These are phyloP conservation scores for Orychophragmus violaceus DNA, from an alignment of 345 rosid genomes.

Conservation along the genomic window DNA sequence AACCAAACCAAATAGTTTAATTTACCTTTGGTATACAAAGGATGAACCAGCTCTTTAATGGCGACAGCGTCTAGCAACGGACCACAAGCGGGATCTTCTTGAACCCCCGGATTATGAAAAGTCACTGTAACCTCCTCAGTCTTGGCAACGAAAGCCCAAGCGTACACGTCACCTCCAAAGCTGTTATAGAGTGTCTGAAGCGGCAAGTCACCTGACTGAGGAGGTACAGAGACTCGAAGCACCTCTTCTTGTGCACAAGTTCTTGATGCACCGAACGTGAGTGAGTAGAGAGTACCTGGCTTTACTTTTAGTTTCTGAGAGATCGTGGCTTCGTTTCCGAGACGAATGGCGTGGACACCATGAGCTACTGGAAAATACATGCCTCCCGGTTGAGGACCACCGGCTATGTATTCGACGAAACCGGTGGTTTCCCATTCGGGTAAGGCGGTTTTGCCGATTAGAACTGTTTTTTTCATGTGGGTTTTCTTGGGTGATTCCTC, in stretches of 20 bases:
- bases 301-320: constrained; percentile 67
- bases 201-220: constrained; percentile 76
- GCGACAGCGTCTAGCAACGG: constrained; percentile 95
- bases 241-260: constrained; percentile 98
- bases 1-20: not conserved
- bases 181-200: constrained; percentile 85
- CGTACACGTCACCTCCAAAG: constrained; percentile 80
- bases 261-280: constrained; percentile 91
- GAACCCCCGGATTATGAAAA: constrained; percentile 86
- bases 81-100: constrained; percentile 98
- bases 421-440: constrained; percentile 87
- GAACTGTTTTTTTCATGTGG: constrained; percentile 59
- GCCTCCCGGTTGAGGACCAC: constrained; percentile 97
- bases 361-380: constrained; percentile 82
- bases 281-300: constrained; percentile 64
- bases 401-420: constrained; percentile 80
- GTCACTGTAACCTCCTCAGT: constrained; percentile 41
- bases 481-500: constrained; percentile 56
- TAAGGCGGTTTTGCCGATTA: constrained; percentile 49
- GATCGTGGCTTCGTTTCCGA: constrained; percentile 88
- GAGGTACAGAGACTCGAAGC: constrained; percentile 63
- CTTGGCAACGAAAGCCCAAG: constrained; percentile 64
- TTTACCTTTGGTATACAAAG: constrained; percentile 49
- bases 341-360: constrained; percentile 88
- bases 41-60: constrained; percentile 72